Base-by-base conservation (phyloP, 2,329 filamentous ascomycete species). In the Dothidotthia symphoricarpi region DNA sequence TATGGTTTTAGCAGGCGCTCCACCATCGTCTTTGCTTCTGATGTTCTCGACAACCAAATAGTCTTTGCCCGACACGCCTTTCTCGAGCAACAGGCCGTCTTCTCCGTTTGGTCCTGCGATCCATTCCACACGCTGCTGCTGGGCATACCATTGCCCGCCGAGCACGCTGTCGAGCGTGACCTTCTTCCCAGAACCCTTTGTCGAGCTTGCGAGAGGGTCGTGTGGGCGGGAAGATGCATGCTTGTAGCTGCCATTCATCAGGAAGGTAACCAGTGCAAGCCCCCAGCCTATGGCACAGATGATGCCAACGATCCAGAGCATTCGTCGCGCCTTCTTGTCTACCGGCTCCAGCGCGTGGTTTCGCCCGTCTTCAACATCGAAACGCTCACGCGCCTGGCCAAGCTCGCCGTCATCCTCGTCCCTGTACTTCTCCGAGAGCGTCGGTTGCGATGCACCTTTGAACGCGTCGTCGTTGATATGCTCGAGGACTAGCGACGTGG, bases 21-120 rank as follows among this genome's bases (percentile, higher is more conserved):
- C 44, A n/a, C 46, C 46, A 16, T 52, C 56, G 16, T 54, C 63
- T 39, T 75, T 70, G 33, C 75, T 76, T 40, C 83, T 80, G 36
- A 98, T 84, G 64, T 97, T 88, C 62, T 95, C 86, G 1, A 96
- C 87, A 2, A 93, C 80, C 36, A 98, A 71, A 55, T 85, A 97
- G 55, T 87, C 82, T 4, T 76, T 81, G 1, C 65, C 59, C n/a
- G 55, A 57, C 1, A 75, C 78, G 34, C 75, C 81, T 56, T 79
- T 76, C 66, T 95, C 86, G 14, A 98, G 77, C 49, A 98, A 67
- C 42, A 97, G 66, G 1, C 93, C 93, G 61, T 98, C 93, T 61
- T 88, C 82, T 11, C 83, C 85, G 31, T 82, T 73, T 1, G 85
- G 78, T 1, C 86, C 85, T 19, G 78, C 75, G 33, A 93, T 85